Base-by-base conservation (phyloP, 768 basidiomycete genomes). In the Tricholoma flavovirens region DNA sequence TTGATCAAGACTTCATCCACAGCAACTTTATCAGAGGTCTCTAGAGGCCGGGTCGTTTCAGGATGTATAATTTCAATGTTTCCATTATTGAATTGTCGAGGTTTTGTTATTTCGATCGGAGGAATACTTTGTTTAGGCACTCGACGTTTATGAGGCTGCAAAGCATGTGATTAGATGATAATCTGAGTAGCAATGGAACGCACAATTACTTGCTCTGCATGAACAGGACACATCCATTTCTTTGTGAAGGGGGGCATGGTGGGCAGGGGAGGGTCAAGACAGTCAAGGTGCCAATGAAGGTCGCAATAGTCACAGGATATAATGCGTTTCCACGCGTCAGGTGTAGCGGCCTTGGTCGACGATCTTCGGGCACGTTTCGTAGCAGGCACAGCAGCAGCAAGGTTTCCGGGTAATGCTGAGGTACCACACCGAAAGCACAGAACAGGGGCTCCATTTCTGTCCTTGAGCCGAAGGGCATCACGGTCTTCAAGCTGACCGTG, bases 151-250 rank as follows among this genome's bases (percentile, higher is more conserved):
- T 84, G 80, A 67, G 79, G 82, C 94, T 97, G 64, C 1, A 51
- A 51, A 60, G 46, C n/a, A 40, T 49, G 59, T 56, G 56, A 63
- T 42, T 54, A 56, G 46, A 46, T 55, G 56, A 57, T 24, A 49
- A 52, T 49, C 24, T 61, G 46, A 45, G n/a, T n/a, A n/a, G 14
- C 55, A 49, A 51, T 54, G 55, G 45, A 35, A 76, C 92, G 71
- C 67, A 96, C 95, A 57, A 90, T 69, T 53, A 86, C 79, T 56
- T 85, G 83, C 61, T 97, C 94, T n/a, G 84, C 86, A 67, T 99
- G 97, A 65, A 96, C 93, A 7, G 97, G 97, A 70, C 97, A 99
- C 94, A 96, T 97, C 95, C 96, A 99, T 69, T 95, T 97, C 77
- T 86, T 90, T 61, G 83, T 84, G 56, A 87, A 83, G 11, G 88